phyloP scores from a whole-genome alignment of 2,329 filamentous ascomycete genomes.

The Dactylonectria macrodidyma region DNA sequence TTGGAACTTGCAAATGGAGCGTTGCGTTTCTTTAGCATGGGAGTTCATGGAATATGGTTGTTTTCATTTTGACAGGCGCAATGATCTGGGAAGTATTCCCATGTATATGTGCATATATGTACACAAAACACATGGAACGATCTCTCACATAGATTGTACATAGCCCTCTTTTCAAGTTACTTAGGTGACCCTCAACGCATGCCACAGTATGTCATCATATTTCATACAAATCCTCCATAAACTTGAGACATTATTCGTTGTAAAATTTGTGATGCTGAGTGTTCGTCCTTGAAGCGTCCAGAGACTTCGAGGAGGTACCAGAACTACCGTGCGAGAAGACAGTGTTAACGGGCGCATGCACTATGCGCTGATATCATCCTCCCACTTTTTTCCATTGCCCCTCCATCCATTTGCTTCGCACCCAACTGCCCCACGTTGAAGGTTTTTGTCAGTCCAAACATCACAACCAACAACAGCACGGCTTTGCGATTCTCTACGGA shows the following conservation, averaged over 20 bases:
- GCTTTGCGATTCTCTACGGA: slow-evolving; percentile 15
- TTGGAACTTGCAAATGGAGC: neutral
- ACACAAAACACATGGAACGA: no score
- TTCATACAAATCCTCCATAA: no score
- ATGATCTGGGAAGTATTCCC: neutral
- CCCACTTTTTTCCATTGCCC: slow-evolving; percentile 41
- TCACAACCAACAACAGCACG: slow-evolving; percentile 27
- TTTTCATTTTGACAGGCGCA: neutral
- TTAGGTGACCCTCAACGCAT: no score
- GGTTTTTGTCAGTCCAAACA: slow-evolving; percentile 42
- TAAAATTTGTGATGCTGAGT: neutral
- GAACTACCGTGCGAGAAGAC: slow-evolving; percentile 21
- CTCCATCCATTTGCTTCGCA: slow-evolving; percentile 45
- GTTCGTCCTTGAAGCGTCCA: slow-evolving; percentile 28
- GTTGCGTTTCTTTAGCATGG: neutral
- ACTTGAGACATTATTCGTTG: neutral
- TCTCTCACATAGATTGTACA: no score
- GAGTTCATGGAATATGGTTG: neutral
- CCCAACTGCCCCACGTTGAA: slow-evolving; percentile 48
- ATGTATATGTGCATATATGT: no score
- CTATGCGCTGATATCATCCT: slow-evolving; percentile 50
- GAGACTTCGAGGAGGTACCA: slow-evolving; percentile 36
- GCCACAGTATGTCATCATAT: neutral
- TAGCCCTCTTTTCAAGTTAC: no score
- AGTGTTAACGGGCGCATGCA: slow-evolving; percentile 42